Evolutionary conservation across 2,329 filamentous ascomycete species (phyloP), one percentile per base, ranked within the genome.

Genomic region (Colletotrichum limetticola): DNA sequence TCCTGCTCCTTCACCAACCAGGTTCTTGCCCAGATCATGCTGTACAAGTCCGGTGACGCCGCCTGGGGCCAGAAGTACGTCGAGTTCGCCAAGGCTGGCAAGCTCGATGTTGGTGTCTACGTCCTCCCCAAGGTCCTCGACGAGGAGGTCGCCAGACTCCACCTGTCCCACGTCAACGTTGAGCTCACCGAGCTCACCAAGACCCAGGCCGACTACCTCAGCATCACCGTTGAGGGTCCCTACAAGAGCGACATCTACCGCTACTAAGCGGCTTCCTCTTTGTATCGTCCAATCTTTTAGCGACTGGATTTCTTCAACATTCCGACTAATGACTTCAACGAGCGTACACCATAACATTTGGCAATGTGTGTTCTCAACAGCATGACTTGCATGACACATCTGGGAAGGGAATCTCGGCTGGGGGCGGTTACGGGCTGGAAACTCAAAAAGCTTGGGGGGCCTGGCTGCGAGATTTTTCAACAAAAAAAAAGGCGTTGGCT

Each of bases 1-100:
- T 98, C 95, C 80, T 99, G 97, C 93, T 98, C 96, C 77, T 99
- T 99, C 93, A 97, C 95, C 91, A 99, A 99, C 93, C 97, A 99
- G 91, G 97, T 98, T 81, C 94, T 99, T 85, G 97, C 97, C 78
- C 97, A 99, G 90, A 98, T 99, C 88, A 93, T 97, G 89, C 89
- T 99, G 82, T 99, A 87, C 94, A 98, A 98, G 93, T 93, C 92
- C 81, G 90, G 93, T 80, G 95, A 98, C 84, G 91, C 90, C 83
- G 93, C 88, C 71, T 99, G 97, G 85, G 91, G 93, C 86, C 88
- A 94, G 87, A 98, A 98, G 91, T 97, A 98, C 88, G 87, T 95
- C 80, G 97, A 98, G 88, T 99, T 98, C 85, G 95, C 94, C 87
- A 94, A 95, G 90, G 91, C 91, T 76, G 94, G 94, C 86, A 95